phyloP scores from a whole-genome alignment of 2,329 filamentous ascomycete genomes.

The Karstenula rhodostoma region DNA sequence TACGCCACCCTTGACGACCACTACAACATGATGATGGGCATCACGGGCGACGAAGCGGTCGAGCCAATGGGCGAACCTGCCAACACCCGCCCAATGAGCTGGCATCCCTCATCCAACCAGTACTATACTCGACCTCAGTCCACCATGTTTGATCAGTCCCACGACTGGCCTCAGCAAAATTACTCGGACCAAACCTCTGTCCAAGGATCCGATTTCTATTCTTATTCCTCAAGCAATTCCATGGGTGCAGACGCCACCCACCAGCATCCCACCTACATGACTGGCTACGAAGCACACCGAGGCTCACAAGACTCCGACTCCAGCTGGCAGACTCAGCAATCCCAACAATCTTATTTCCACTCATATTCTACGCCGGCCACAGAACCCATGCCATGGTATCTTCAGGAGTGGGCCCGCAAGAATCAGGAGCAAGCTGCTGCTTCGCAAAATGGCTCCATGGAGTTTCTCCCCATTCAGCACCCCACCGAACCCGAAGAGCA shows the following conservation, averaged over 20 bases:
- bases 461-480: slow-evolving; percentile 63
- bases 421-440: slow-evolving; percentile 35
- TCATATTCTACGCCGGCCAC: slow-evolving; percentile 43
- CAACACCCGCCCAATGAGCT: slow-evolving; percentile 69
- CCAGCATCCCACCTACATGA: slow-evolving; percentile 24
- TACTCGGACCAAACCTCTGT: slow-evolving; percentile 36
- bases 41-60: slow-evolving; percentile 35
- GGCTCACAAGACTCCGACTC: slow-evolving; percentile 39
- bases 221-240: slow-evolving; percentile 46
- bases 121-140: slow-evolving; percentile 39
- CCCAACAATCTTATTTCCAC: slow-evolving; percentile 28
- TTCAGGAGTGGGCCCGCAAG: slow-evolving; percentile 48
- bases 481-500: slow-evolving; percentile 41
- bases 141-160: slow-evolving; percentile 32
- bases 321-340: slow-evolving; percentile 37
- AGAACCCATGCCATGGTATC: slow-evolving; percentile 47
- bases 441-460: slow-evolving; percentile 38
- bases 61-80: slow-evolving; percentile 35
- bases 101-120: slow-evolving; percentile 72
- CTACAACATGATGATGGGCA: slow-evolving; percentile 53
- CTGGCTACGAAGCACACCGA: slow-evolving; percentile 24
- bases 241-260: slow-evolving; percentile 31
- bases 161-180: slow-evolving; percentile 40
- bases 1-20: slow-evolving; percentile 52
- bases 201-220: slow-evolving; percentile 46